phyloP scores from a whole-genome alignment of 2,329 filamentous ascomycete species.

The Orbilia ellipsospora region DNA sequence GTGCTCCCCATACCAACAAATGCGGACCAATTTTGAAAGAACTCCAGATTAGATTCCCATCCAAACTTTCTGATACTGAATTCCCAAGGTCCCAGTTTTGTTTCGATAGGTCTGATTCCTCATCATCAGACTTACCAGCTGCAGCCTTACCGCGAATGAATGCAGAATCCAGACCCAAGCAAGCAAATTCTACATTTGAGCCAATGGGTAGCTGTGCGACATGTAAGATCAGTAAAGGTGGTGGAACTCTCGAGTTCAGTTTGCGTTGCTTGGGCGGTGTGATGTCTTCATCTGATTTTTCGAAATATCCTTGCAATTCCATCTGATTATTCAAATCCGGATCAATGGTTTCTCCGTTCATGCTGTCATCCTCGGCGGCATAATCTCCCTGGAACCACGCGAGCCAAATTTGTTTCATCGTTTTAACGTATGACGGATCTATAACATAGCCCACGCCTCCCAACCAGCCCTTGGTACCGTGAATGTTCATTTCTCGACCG shows the following conservation, averaged over 20 bases:
- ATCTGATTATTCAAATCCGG: constrained; percentile 61
- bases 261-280: constrained; percentile 58
- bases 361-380: constrained; percentile 55
- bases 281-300: constrained; percentile 55
- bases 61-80: not conserved
- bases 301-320: constrained; percentile 60
- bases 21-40: constrained; percentile 24
- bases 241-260: constrained; percentile 61
- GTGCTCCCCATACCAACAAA: constrained; percentile 35
- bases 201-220: constrained; percentile 79
- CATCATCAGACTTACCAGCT: constrained; percentile 14
- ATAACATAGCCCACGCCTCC: constrained; percentile 76
- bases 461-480: constrained; percentile 72
- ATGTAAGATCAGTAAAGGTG: constrained; percentile 79
- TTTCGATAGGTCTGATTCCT: not conserved
- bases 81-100: constrained; percentile 9
- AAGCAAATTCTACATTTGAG: constrained; percentile 80
- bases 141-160: constrained; percentile 38
- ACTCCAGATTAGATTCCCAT: constrained; percentile 9
- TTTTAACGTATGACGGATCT: constrained; percentile 46
- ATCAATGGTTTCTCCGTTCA: not conserved
- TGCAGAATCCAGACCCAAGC: constrained; percentile 54
- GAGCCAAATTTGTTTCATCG: constrained; percentile 54
- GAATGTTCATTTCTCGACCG: constrained; percentile 75
- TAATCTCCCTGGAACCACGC: constrained; percentile 59